These are phyloP conservation scores for Antitrichia curtipendula DNA, from an alignment of 225 moss, liverwort and hornwort genomes.

Conservation along the genomic window DNA sequence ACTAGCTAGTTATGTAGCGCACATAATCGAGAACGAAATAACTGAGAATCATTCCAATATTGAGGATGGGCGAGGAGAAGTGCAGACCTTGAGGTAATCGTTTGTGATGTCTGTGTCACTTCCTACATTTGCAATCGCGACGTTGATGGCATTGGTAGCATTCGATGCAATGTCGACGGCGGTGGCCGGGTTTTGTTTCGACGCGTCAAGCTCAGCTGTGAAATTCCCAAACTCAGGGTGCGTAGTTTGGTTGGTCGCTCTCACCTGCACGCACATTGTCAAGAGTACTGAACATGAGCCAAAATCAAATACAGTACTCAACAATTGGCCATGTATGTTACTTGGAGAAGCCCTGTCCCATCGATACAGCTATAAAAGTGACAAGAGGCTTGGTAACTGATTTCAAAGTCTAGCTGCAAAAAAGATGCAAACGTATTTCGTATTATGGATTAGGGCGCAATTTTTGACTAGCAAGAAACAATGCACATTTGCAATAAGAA, in stretches of 20 bases:
- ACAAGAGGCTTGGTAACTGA: background rate
- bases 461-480: background rate
- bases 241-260: background rate
- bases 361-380: background rate
- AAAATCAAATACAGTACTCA: background rate
- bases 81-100: background rate
- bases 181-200: background rate
- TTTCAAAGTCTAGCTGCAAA: background rate
- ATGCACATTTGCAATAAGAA: too few relatives aligned
- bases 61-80: background rate
- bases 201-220: background rate
- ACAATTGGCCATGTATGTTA: background rate
- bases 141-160: background rate
- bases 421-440: background rate
- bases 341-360: background rate
- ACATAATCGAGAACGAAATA: background rate
- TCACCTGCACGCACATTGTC: background rate
- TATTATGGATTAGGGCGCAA: too few relatives aligned
- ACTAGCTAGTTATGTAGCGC: background rate
- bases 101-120: background rate
- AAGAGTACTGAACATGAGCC: background rate
- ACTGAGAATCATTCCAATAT: background rate
- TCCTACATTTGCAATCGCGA: background rate
- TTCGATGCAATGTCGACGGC: background rate
- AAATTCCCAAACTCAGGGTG: background rate